These are phyloP conservation scores for Chaetomium cochliodes DNA, from an alignment of 495 filamentous ascomycete species.

Conservation along the genomic window DNA sequence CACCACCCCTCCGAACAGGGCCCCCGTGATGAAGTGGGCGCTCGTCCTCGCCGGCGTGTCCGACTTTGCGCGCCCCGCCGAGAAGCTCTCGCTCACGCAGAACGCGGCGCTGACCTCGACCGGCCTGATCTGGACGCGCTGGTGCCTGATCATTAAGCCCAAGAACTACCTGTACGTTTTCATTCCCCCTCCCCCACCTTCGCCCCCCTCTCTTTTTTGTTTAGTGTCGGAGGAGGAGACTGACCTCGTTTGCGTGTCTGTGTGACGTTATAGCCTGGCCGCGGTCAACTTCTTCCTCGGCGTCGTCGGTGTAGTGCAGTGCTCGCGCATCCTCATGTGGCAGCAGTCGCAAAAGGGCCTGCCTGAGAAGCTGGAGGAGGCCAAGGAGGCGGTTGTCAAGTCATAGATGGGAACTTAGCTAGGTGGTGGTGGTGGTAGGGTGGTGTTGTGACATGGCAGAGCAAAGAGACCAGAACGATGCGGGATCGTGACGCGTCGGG, in stretches of 20 bases:
- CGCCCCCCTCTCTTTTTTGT: slow-evolving; percentile 1
- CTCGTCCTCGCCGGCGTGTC: slow-evolving; percentile 88
- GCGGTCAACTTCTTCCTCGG: slow-evolving; percentile 98
- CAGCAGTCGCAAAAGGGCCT: slow-evolving; percentile 57
- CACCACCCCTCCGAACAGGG: slow-evolving; percentile 58
- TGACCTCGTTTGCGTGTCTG: not conserved
- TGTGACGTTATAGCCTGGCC: slow-evolving; percentile 61
- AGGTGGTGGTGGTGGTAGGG: no score
- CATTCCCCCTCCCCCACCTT: not conserved
- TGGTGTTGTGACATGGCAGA: not conserved
- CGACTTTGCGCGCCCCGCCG: slow-evolving; percentile 89
- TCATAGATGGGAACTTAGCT: no score
- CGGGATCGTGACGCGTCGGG: not conserved
- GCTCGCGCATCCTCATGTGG: slow-evolving; percentile 70
- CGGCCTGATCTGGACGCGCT: slow-evolving; percentile 96
- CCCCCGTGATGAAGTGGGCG: slow-evolving; percentile 96
- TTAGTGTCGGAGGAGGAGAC: slow-evolving; percentile 11
- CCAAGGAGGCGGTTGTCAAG: slow-evolving; percentile 29
- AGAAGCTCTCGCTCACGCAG: slow-evolving; percentile 86
- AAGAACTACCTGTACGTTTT: slow-evolving; percentile 75
- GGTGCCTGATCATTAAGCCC: slow-evolving; percentile 96
- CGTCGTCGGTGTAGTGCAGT: slow-evolving; percentile 78
- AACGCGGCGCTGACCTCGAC: slow-evolving; percentile 84
- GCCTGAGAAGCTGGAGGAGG: slow-evolving; percentile 45
- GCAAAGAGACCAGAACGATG: not conserved